phyloP scores from a whole-genome alignment of 2,329 filamentous ascomycete genomes.

The Blastomyces gilchristii region DNA sequence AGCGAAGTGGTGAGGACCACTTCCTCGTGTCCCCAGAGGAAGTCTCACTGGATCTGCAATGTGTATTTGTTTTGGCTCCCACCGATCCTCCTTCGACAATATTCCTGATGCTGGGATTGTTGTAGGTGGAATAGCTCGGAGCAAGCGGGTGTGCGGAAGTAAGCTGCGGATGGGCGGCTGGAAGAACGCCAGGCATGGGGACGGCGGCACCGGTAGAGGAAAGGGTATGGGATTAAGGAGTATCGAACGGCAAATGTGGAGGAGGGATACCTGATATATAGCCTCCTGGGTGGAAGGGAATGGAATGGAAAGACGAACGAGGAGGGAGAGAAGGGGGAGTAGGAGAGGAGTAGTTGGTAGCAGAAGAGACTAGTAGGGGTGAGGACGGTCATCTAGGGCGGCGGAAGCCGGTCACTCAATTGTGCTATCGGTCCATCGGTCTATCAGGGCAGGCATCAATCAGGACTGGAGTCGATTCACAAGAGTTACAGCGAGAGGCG shows the following conservation, averaged over 20 bases:
- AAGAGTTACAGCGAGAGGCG: not conserved
- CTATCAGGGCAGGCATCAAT: not conserved
- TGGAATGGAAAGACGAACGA: not conserved
- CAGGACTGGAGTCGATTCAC: not conserved
- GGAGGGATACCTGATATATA: not conserved
- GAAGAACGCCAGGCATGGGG: slow-evolving; percentile 8
- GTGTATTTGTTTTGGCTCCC: slow-evolving; percentile 10
- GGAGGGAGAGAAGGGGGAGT: not conserved
- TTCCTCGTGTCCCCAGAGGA: not conserved
- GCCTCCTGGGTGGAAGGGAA: not conserved
- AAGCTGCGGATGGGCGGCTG: not conserved
- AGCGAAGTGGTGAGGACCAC: slow-evolving; percentile 2
- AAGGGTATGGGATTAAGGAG: not conserved
- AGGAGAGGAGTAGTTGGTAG: not conserved
- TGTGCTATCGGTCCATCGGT: slow-evolving; percentile 3
- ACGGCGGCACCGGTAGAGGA: not conserved
- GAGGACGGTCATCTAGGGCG: not conserved
- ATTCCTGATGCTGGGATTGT: not conserved
- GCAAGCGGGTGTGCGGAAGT: not conserved
- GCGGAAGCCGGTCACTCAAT: not conserved
- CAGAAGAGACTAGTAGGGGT: not conserved
- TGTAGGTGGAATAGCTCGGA: not conserved
- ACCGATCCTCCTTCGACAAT: not conserved
- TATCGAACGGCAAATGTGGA: not conserved
- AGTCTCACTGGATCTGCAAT: slow-evolving; percentile 8